phyloP scores from a whole-genome alignment of 2,329 filamentous ascomycete species.

The Aphanoascus verrucosus region DNA sequence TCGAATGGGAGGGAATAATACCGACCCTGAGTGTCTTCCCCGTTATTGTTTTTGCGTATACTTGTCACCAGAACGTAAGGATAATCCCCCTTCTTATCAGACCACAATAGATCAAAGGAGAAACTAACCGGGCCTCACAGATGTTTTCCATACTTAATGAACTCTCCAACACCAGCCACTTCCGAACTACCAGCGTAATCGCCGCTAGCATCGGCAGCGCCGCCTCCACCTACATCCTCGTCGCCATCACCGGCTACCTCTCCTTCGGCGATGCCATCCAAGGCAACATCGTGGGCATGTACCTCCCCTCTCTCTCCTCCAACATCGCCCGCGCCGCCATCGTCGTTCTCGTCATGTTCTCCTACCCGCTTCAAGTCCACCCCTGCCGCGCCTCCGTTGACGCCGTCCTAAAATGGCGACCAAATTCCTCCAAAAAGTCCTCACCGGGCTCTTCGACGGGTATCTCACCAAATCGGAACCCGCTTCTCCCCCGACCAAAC shows the following conservation, averaged over 20 bases:
- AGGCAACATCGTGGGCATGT: conserved; percentile 92
- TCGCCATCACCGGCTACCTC: conserved; percentile 89
- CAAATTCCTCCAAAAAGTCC: conserved; percentile 34
- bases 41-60: conserved; percentile 98
- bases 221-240: conserved; percentile 76
- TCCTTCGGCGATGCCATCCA: conserved; percentile 84
- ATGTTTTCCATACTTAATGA: conserved; percentile 99
- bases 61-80: conserved; percentile 89
- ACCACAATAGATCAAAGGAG: neutral
- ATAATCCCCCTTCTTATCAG: neutral
- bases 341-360: conserved; percentile 91
- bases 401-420: conserved; percentile 87
- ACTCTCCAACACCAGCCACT: conserved; percentile 71
- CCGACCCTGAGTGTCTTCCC: conserved; percentile 76
- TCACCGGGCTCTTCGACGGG: conserved; percentile 31
- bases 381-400: conserved; percentile 92
- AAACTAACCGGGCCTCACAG: conserved; percentile 35
- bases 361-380: conserved; percentile 88
- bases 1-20: conserved; percentile 69
- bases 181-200: conserved; percentile 68
- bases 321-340: conserved; percentile 93
- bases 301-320: conserved; percentile 64
- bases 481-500: conserved; percentile 29
- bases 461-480: conserved; percentile 35
- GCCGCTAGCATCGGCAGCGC: conserved; percentile 76